Conservation (phyloP, 306 rosid genomes). For the Styphnolobium japonicum region DNA sequence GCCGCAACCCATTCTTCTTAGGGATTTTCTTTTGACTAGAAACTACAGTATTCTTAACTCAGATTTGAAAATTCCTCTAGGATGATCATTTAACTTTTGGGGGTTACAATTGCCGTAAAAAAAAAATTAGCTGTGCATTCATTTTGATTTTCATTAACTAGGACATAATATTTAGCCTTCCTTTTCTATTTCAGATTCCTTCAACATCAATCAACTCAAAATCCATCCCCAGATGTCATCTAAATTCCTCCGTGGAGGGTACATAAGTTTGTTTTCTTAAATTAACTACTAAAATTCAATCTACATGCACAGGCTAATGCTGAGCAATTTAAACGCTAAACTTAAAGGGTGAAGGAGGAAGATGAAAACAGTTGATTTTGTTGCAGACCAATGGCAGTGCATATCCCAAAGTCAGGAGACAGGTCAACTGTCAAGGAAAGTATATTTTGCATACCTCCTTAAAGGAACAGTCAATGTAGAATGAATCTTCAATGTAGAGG, state of each 20-base stretch:
- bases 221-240: background rate
- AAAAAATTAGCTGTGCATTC: background rate
- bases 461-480: constrained; percentile 62
- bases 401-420: constrained; percentile 6
- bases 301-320: background rate
- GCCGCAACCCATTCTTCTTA: background rate
- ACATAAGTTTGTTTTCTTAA: background rate
- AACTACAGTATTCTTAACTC: background rate
- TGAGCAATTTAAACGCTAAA: background rate
- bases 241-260: background rate
- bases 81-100: background rate
- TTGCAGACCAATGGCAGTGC: background rate
- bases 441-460: constrained; percentile 54
- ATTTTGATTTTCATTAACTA: background rate
- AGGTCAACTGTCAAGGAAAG: background rate
- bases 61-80: background rate
- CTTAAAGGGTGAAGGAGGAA: background rate
- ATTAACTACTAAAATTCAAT: background rate
- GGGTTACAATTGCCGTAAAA: background rate
- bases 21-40: background rate
- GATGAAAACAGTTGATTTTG: background rate
- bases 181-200: background rate
- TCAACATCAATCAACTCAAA: background rate
- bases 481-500: constrained; percentile 48
- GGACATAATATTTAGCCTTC: background rate